Base-by-base conservation (phyloP, 1,284 basidiomycete genomes). In the Malassezia restricta region DNA sequence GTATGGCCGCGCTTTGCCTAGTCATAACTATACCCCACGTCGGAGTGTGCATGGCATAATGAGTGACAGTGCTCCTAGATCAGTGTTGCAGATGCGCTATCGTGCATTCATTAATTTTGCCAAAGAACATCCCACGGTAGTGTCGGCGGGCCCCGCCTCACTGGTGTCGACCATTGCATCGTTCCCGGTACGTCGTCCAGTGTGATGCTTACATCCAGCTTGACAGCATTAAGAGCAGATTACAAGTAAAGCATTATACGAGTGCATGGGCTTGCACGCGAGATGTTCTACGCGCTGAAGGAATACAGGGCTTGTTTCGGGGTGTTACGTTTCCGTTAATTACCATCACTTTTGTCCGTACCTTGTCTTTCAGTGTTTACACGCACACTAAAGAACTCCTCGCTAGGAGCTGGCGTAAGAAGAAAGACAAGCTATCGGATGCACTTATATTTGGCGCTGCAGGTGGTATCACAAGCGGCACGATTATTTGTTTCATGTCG, bases 261-360 rank as follows among this genome's bases (percentile, higher is more conserved):
- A 58, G 56, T 17, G 67, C 66, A 29, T 70, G 65, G 65, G 57
- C 55, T 2, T 73, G 74, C 61, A 48, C 59, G 41, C 59, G 58
- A 49, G 48, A 75, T 45, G 56, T 75, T 30, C 85, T 91, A 70
- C 79, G 80, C 27, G 88, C 95, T 73, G 92, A 96, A 77, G 92
- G 92, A 6, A 72, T 96, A 32, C 79, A 80, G 57, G 92, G 91
- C 50, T 94, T 92, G 74, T 92, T 88, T 75, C 80, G 89, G 51
- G 88, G 88, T 52, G 72, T 75, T 49, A 86, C 87, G 79, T 88
- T 96, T 64, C 92, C 92, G 30, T 80, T 96, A 49, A 81, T 92
- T 75, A 95, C 92, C 6, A 96, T 98, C 65, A 91, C 89, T 6
- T 90, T 92, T 69, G 91, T 96, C 68, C 85, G 91, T n/a, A 76